Evolutionary conservation across 2,329 filamentous ascomycete species (phyloP).

Genomic region (Sclerotinia glacialis): DNA sequence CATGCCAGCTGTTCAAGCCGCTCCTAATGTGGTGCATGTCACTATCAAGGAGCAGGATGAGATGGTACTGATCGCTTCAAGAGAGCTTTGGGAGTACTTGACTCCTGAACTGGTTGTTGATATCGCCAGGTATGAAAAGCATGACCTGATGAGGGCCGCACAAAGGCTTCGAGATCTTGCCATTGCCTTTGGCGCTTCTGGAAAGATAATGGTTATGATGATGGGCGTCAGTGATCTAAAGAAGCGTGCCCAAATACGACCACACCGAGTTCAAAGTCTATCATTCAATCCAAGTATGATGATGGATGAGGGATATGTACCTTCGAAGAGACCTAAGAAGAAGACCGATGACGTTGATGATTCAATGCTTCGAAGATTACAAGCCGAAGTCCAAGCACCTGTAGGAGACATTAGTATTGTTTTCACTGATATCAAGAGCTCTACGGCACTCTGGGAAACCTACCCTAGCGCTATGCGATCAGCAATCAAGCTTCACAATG

Average conservation of each 20-base stretch:
- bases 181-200: constrained; percentile 89
- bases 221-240: constrained; percentile 89
- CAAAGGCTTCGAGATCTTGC: constrained; percentile 93
- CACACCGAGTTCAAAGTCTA: constrained; percentile 71
- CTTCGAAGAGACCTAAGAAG: constrained; percentile 62
- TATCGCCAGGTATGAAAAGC: constrained; percentile 79
- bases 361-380: constrained; percentile 80
- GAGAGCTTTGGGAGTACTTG: constrained; percentile 93
- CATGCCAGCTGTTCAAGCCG: constrained; percentile 89
- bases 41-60: constrained; percentile 86
- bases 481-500: constrained; percentile 96
- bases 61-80: constrained; percentile 86
- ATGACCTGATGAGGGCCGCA: constrained; percentile 89
- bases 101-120: constrained; percentile 88
- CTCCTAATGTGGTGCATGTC: constrained; percentile 76
- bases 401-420: constrained; percentile 89
- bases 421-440: constrained; percentile 99
- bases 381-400: constrained; percentile 86
- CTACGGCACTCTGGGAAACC: constrained; percentile 92
- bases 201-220: constrained; percentile 99
- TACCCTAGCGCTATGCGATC: constrained; percentile 94
- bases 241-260: constrained; percentile 70
- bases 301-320: constrained; percentile 66
- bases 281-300: constrained; percentile 76
- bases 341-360: constrained; percentile 67